A percentile compares a stretch with the other conserved stretches of the same genome.
These are phyloP conservation scores for Astragalus glycyphyllos DNA, from an alignment of 306 rosid species.

Conservation along the genomic window DNA sequence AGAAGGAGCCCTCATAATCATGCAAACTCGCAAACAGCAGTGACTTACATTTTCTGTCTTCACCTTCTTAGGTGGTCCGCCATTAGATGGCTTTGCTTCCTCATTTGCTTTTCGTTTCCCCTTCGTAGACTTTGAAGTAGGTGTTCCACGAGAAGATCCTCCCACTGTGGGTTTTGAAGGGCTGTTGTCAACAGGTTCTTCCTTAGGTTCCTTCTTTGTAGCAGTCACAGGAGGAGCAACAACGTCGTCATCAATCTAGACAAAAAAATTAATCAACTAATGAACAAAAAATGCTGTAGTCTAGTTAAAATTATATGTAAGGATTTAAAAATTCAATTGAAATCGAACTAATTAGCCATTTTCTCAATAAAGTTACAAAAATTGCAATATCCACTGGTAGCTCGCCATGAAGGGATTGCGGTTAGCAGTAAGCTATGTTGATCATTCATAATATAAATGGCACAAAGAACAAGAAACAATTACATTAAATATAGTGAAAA, in stretches of 20 bases:
- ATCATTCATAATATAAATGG: slow-evolving; percentile 25
- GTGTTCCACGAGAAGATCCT: slow-evolving; percentile 70
- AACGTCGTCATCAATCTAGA: slow-evolving; percentile 78
- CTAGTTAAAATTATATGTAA: slow-evolving; percentile 14
- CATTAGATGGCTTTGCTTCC: slow-evolving; percentile 68
- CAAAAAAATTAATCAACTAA: slow-evolving; percentile 41
- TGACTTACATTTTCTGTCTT: slow-evolving; percentile 81
- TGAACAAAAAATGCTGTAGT: slow-evolving; percentile 19
- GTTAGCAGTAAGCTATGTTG: slow-evolving; percentile 18
- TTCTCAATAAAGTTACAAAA: slow-evolving; percentile 22
- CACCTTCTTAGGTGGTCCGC: slow-evolving; percentile 80
- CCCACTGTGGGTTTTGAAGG: slow-evolving; percentile 67
- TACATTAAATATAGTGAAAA: slow-evolving; percentile 18
- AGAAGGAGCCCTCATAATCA: slow-evolving; percentile 17
- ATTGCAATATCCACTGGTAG: slow-evolving; percentile 27
- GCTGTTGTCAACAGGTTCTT: slow-evolving; percentile 82
- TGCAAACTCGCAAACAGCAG: slow-evolving; percentile 23
- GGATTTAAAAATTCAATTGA: slow-evolving; percentile 31
- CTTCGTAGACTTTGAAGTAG: slow-evolving; percentile 71
- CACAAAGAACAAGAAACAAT: slow-evolving; percentile 21
- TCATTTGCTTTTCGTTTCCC: slow-evolving; percentile 84
- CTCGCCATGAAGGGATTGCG: slow-evolving; percentile 21
- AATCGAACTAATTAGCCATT: slow-evolving; percentile 9
- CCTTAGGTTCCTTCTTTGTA: slow-evolving; percentile 84
- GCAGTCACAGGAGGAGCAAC: slow-evolving; percentile 56